Percentiles rank a stretch among this genome's conserved stretches.
Conservation (phyloP, 2,329 filamentous ascomycete genomes). For the Trichoderma oligosporum region DNA sequence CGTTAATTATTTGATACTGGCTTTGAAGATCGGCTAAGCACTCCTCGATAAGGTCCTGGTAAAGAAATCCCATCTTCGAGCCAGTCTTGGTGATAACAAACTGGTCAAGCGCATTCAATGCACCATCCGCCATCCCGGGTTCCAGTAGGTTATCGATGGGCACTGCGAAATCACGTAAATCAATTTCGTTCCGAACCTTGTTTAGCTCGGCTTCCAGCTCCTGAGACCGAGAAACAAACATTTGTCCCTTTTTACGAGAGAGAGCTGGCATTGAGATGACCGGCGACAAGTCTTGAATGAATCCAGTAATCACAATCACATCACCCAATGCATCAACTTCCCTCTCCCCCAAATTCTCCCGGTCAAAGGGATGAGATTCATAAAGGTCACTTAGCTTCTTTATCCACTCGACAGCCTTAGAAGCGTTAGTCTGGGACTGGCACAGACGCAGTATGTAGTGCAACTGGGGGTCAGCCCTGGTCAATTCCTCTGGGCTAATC, state of each 20-base stretch:
- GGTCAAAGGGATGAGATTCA: conserved; percentile 30
- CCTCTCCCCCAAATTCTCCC: conserved; percentile 32
- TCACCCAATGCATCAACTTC: conserved; percentile 37
- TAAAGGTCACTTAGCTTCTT: conserved; percentile 40
- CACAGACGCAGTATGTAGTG: conserved; percentile 45
- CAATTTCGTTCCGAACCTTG: conserved; percentile 36
- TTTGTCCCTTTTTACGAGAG: conserved; percentile 39
- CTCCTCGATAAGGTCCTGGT: conserved; percentile 41
- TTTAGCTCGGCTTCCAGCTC: conserved; percentile 38
- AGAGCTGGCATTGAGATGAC: conserved; percentile 35
- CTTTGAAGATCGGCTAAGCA: conserved; percentile 34
- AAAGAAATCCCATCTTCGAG: conserved; percentile 41
- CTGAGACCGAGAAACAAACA: conserved; percentile 33
- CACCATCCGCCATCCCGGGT: conserved; percentile 35
- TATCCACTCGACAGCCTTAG: conserved; percentile 39
- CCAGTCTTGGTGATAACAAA: conserved; percentile 39
- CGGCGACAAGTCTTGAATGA: conserved; percentile 38
- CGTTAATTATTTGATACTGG: conserved; percentile 28
- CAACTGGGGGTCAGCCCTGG: conserved; percentile 37
- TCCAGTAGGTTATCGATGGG: conserved; percentile 43
- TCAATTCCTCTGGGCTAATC: conserved; percentile 38
- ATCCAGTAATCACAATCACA: conserved; percentile 36
- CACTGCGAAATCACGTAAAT: conserved; percentile 38
- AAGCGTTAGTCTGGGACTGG: conserved; percentile 34
- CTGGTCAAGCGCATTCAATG: conserved; percentile 35